Evolutionary conservation across 345 rosid genomes (phyloP).

Genomic region (Acer yangbiense): DNA sequence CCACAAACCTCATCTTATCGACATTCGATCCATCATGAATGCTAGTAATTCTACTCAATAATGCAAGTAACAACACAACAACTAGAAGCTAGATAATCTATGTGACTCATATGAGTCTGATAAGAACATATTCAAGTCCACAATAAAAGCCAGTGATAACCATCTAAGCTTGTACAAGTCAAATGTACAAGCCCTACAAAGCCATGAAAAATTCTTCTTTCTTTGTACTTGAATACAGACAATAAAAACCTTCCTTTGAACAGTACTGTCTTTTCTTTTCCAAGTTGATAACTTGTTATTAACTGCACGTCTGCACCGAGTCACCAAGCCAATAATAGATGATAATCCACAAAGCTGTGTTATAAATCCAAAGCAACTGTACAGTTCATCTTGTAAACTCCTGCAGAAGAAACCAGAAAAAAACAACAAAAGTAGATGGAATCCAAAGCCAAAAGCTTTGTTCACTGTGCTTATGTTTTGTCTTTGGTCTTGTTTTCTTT

Average conservation of each 20-base stretch:
- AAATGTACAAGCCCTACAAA: background rate
- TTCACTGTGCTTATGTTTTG: background rate
- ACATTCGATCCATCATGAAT: too few relatives aligned
- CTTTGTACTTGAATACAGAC: background rate
- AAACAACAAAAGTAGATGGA: background rate
- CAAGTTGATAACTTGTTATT: background rate
- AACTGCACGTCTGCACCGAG: too few relatives aligned
- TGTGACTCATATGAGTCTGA: background rate
- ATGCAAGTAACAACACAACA: background rate
- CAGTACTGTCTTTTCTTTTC: background rate
- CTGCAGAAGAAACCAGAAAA: background rate
- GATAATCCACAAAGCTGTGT: background rate
- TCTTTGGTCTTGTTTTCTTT: conserved; percentile 8
- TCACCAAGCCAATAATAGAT: background rate
- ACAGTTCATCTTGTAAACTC: background rate
- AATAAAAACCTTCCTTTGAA: background rate
- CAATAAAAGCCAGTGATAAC: background rate
- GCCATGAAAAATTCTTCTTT: background rate
- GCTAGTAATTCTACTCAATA: too few relatives aligned
- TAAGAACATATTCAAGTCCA: background rate
- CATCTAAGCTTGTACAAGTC: background rate
- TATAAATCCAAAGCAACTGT: background rate
- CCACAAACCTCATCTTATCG: too few relatives aligned
- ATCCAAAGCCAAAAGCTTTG: conserved; percentile 1
- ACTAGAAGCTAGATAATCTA: background rate